A percentile compares a stretch with the other conserved stretches of the same genome.
phyloP scores from a whole-genome alignment of 768 basidiomycete genomes.

The Leccinum arenicola region DNA sequence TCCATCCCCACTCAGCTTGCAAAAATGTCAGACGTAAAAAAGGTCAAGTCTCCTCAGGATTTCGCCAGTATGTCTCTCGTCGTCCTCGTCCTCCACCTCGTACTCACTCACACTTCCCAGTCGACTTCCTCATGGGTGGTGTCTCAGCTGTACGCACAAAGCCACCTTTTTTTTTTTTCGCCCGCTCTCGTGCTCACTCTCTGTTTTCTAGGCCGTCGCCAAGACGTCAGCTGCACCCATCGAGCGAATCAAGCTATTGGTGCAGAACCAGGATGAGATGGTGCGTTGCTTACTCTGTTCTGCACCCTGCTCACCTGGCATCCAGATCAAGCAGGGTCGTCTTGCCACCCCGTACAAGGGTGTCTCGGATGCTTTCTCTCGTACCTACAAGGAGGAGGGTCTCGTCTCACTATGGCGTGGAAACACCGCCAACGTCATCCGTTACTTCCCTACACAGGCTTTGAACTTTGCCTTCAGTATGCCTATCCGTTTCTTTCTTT shows the following conservation, averaged over 20 bases:
- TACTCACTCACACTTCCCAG: conserved; percentile 38
- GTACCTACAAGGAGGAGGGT: conserved; percentile 96
- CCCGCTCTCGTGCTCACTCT: conserved; percentile 16
- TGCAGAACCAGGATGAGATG: conserved; percentile 99
- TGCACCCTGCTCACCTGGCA: conserved; percentile 5
- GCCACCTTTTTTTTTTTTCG: background rate
- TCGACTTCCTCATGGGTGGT: conserved; percentile 96
- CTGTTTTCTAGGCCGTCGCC: conserved; percentile 75
- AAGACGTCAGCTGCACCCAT: conserved; percentile 99
- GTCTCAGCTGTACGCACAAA: conserved; percentile 72
- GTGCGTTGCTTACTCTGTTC: conserved; percentile 36
- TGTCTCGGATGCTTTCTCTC: conserved; percentile 83
- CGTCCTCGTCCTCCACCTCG: background rate
- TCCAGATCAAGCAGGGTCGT: conserved; percentile 98
- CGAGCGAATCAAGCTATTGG: conserved; percentile 98
- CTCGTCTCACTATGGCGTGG: conserved; percentile 96
- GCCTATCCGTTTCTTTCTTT: conserved; percentile 32
- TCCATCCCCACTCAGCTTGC: conserved; percentile 50
- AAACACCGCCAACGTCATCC: conserved; percentile 99
- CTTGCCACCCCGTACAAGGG: conserved; percentile 96
- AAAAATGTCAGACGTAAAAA: conserved; percentile 84
- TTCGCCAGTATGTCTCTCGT: conserved; percentile 61
- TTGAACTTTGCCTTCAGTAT: conserved; percentile 99
- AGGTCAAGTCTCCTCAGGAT: conserved; percentile 86
- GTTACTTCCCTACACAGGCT: conserved; percentile 99